These are phyloP conservation scores for Schizophyllum amplum DNA, from an alignment of 1,284 basidiomycete species.

Conservation along the genomic window DNA sequence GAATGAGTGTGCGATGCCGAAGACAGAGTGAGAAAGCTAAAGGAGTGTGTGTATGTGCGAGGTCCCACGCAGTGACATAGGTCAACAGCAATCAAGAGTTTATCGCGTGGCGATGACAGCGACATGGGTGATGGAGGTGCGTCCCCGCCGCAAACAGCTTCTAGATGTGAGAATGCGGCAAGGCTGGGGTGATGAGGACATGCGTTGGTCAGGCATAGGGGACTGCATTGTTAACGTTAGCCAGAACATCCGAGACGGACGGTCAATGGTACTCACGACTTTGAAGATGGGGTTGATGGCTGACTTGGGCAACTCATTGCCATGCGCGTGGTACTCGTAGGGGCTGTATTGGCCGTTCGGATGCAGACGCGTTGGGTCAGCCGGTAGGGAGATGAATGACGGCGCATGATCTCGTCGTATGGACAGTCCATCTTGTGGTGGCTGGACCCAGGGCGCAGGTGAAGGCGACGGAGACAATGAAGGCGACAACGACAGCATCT, in stretches of 20 bases:
- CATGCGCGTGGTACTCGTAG: constrained; percentile 37
- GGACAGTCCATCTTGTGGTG: constrained; percentile 28
- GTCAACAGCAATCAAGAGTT: constrained; percentile 26
- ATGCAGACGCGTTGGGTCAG: constrained; percentile 23
- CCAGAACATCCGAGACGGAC: too few species aligned
- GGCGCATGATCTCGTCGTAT: constrained; percentile 31
- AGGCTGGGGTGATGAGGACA: constrained; percentile 37
- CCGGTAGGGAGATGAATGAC: constrained; percentile 33
- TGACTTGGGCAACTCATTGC: constrained; percentile 49
- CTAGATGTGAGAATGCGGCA: constrained; percentile 70
- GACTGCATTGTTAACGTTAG: constrained; percentile 29
- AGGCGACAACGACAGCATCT: constrained; percentile 62
- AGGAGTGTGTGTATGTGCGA: constrained; percentile 42
- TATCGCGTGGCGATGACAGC: too few species aligned
- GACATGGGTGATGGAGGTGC: too few species aligned
- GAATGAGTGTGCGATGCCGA: constrained; percentile 15
- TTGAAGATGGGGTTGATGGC: constrained; percentile 87
- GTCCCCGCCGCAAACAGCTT: constrained; percentile 70
- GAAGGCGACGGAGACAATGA: constrained; percentile 51
- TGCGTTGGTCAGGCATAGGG: constrained; percentile 38
- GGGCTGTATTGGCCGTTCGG: constrained; percentile 29
- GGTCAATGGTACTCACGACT: constrained; percentile 29
- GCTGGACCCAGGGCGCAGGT: constrained; percentile 36
- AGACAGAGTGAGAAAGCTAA: constrained; percentile 16
- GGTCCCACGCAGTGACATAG: constrained; percentile 66